Percentiles rank a stretch among this genome's conserved stretches.
Conservation (phyloP, 108 stramenopile genomes). For the Aurantiochytrium sp. region DNA sequence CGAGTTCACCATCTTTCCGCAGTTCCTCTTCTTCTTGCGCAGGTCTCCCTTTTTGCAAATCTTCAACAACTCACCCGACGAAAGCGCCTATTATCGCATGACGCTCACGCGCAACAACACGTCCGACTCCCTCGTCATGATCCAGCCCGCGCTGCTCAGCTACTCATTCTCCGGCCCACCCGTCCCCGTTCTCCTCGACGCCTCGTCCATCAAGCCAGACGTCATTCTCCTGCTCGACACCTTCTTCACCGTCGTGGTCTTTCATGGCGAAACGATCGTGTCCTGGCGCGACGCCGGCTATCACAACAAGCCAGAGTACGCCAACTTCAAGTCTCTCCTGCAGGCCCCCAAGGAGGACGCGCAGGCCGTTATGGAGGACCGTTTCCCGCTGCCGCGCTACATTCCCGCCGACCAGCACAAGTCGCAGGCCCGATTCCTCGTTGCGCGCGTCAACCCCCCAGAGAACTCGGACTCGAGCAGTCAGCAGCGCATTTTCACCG, state of each 20-base stretch:
- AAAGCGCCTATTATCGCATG: slow-evolving; percentile 91
- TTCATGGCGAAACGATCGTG: slow-evolving; percentile 98
- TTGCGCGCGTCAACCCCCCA: slow-evolving; percentile 95
- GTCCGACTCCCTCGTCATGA: slow-evolving; percentile 93
- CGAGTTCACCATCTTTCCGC: slow-evolving; percentile 95
- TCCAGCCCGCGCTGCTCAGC: slow-evolving; percentile 93
- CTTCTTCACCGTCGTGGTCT: slow-evolving; percentile 99
- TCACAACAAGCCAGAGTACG: slow-evolving; percentile 94
- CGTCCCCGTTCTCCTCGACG: slow-evolving; percentile 87
- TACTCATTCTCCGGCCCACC: slow-evolving; percentile 94
- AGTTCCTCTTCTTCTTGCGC: slow-evolving; percentile 93
- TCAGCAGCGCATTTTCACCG: slow-evolving; percentile 90
- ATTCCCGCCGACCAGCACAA: slow-evolving; percentile 99
- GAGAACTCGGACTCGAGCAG: slow-evolving; percentile 64
- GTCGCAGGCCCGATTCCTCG: slow-evolving; percentile 92
- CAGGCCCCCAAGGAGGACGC: slow-evolving; percentile 94
- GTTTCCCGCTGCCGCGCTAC: slow-evolving; percentile 94
- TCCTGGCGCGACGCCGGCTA: slow-evolving; percentile 96
- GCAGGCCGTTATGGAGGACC: slow-evolving; percentile 92
- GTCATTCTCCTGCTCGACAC: slow-evolving; percentile 95
- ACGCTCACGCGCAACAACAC: slow-evolving; percentile 81
- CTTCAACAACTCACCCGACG: slow-evolving; percentile 97
- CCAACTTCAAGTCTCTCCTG: slow-evolving; percentile 79
- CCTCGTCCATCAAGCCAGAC: slow-evolving; percentile 85
- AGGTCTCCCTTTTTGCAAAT: slow-evolving; percentile 89